Base-by-base conservation (phyloP, 2,329 filamentous ascomycete genomes). In the Penicillium sp. region DNA sequence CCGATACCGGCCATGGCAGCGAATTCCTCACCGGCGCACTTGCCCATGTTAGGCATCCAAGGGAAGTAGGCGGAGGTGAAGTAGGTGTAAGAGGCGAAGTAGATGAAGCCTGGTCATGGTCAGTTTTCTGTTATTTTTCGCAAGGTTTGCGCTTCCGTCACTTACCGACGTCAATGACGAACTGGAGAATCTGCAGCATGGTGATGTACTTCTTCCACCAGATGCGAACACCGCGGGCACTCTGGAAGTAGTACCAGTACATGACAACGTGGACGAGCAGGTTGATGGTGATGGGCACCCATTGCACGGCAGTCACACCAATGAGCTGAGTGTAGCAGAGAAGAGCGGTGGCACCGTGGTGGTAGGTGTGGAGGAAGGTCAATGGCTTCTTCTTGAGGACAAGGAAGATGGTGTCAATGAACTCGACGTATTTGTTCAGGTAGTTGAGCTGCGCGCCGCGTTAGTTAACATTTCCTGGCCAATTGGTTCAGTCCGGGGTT, bases 201-300 rank as follows among this genome's bases (percentile, higher is more conserved):
- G 93, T 97, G 74, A 97, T 95, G 89, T 93, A 97, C 80, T 97
- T 91, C 89, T 97, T 97, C 93, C 93, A 97, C 92, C 92, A 97
- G 79, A 97, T 94, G 70, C 88, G 88, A 76, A 97, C 86, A 66
- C 94, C 94, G 67, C 93, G 92, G 52, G 93, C 92, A 71, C 91
- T 93, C 84, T 97, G 93, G 88, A 97, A 97, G 86, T 97, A 97
- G 87, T 97, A 97, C 92, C 92, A 97, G 88, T 97, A 97, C 93
- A 97, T 97, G 73, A 97, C 90, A 55, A 97, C 93, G 79, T 97
- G 93, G 52, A 97, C 93, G 61, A 86, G 86, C 71, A 97, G 80
- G 84, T 97, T 97, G 67, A 97, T 86, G 50, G 86, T 88, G 74
- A 97, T 97, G 59, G 89, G 87, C 52, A 96, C 91, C 93, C 93